Evolutionary conservation across 495 filamentous ascomycete species (phyloP).

Genomic region (Evernia prunastri): DNA sequence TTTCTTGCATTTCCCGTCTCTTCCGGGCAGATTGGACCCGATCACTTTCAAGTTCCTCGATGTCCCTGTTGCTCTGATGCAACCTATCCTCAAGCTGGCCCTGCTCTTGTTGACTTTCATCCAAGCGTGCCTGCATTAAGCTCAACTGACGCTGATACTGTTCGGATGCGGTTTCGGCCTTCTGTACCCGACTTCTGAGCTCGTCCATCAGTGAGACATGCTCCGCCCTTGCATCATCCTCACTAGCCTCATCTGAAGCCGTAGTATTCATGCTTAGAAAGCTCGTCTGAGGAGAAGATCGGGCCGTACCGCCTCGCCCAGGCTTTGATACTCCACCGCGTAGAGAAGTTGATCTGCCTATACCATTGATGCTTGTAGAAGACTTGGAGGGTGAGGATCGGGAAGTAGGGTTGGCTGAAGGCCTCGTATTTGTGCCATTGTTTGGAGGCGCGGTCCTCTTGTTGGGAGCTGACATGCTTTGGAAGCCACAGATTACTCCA

Average conservation of each 20-base stretch:
- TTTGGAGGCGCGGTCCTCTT: conserved; percentile 8
- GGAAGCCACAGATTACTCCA: conserved; percentile 2
- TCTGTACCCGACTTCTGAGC: conserved; percentile 69
- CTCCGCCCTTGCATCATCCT: conserved; percentile 60
- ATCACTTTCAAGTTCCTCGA: conserved; percentile 72
- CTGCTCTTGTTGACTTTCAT: conserved; percentile 79
- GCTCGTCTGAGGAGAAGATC: conserved; percentile 11
- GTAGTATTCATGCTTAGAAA: conserved; percentile 8
- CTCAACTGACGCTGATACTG: conserved; percentile 78
- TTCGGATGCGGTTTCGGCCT: conserved; percentile 71
- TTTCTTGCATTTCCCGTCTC: conserved; percentile 79
- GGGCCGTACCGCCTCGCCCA: conserved; percentile 17
- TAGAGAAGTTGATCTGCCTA: conserved; percentile 20
- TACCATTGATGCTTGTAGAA: conserved; percentile 19
- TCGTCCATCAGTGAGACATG: conserved; percentile 78
- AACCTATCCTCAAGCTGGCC: conserved; percentile 74
- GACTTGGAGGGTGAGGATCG: conserved; percentile 15
- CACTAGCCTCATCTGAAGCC: conserved; percentile 27
- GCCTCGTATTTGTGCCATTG: conserved; percentile 14
- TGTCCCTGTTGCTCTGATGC: conserved; percentile 73
- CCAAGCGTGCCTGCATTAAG: conserved; percentile 75
- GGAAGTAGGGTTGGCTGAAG: conserved; percentile 16
- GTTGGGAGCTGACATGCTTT: conserved; percentile 14
- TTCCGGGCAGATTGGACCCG: conserved; percentile 71
- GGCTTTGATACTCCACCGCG: conserved; percentile 20